Percentiles rank a stretch among this genome's conserved stretches.
phyloP scores from a whole-genome alignment of 2,329 filamentous ascomycete species.

The Lecanicillium sp. region DNA sequence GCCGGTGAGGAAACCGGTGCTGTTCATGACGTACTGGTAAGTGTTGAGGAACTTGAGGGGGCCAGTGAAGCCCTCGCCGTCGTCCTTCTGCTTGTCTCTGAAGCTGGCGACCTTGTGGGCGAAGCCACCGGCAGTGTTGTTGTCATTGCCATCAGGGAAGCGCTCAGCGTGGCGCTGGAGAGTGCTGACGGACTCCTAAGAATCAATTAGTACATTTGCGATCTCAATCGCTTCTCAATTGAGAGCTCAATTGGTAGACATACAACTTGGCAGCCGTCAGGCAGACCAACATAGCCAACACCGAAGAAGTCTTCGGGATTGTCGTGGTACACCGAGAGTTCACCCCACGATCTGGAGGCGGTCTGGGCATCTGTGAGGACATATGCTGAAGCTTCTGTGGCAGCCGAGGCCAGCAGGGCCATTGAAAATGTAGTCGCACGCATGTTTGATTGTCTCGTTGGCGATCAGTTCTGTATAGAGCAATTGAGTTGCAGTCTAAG shows the following conservation, averaged over 20 bases:
- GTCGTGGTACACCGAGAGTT: constrained; percentile 41
- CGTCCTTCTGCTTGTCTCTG: constrained; percentile 28
- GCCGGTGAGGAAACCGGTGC: constrained; percentile 38
- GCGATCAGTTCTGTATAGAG: not conserved
- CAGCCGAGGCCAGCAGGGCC: not conserved
- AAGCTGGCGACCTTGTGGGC: constrained; percentile 42
- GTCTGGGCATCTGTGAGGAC: constrained; percentile 25
- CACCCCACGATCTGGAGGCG: constrained; percentile 35
- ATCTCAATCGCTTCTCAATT: not conserved
- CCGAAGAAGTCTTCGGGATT: constrained; percentile 41
- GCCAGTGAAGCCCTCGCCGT: constrained; percentile 30
- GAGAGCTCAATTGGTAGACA: not conserved
- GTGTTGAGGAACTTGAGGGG: constrained; percentile 47
- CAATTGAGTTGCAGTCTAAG: not conserved
- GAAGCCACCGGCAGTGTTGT: constrained; percentile 41
- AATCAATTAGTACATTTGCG: not conserved
- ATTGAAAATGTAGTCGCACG: not conserved
- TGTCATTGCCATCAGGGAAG: constrained; percentile 43
- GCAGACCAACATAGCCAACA: constrained; percentile 40
- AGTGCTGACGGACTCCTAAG: constrained; percentile 40
- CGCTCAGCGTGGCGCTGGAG: constrained; percentile 51
- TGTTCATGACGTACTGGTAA: constrained; percentile 41
- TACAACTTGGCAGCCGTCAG: constrained; percentile 39
- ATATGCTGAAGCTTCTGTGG: not conserved
- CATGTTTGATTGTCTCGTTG: not conserved